These are phyloP conservation scores for Colletotrichum lindemuthianum DNA, from an alignment of 2,329 filamentous ascomycete species.

Conservation along the genomic window DNA sequence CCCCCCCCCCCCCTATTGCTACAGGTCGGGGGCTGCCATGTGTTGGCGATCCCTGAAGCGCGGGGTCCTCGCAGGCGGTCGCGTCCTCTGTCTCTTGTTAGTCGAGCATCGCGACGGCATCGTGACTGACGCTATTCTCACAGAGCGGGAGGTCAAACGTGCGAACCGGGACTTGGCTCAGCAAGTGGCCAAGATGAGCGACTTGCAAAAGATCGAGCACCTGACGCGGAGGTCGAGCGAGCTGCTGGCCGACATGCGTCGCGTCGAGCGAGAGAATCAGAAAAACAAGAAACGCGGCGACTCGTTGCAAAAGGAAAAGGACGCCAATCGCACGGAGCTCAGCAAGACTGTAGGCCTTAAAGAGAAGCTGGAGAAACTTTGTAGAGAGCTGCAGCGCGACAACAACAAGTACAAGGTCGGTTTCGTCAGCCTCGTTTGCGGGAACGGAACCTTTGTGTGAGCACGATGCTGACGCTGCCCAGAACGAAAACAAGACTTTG, in stretches of 20 bases:
- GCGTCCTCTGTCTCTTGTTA: no score
- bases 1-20: no score
- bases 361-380: conserved; percentile 96
- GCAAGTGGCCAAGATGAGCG: conserved; percentile 90
- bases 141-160: conserved; percentile 93
- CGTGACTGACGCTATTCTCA: conserved; percentile 46
- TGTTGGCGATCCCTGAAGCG: no score
- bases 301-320: conserved; percentile 95
- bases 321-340: conserved; percentile 86
- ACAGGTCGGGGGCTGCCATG: no score
- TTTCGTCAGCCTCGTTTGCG: conserved; percentile 22
- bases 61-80: no score
- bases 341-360: conserved; percentile 92
- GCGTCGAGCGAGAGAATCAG: conserved; percentile 89
- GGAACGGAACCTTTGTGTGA: background rate
- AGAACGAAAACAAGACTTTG: conserved; percentile 93
- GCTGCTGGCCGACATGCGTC: conserved; percentile 93
- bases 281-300: conserved; percentile 97
- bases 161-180: conserved; percentile 91
- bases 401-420: conserved; percentile 97
- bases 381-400: conserved; percentile 91
- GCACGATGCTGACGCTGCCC: conserved; percentile 31
- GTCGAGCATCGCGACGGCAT: conserved; percentile 15
- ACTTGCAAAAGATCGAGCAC: conserved; percentile 89
- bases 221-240: conserved; percentile 93